Evolutionary conservation across 2,329 filamentous ascomycete genomes (phyloP).

Genomic region (Pseudogymnoascus verrucosus): DNA sequence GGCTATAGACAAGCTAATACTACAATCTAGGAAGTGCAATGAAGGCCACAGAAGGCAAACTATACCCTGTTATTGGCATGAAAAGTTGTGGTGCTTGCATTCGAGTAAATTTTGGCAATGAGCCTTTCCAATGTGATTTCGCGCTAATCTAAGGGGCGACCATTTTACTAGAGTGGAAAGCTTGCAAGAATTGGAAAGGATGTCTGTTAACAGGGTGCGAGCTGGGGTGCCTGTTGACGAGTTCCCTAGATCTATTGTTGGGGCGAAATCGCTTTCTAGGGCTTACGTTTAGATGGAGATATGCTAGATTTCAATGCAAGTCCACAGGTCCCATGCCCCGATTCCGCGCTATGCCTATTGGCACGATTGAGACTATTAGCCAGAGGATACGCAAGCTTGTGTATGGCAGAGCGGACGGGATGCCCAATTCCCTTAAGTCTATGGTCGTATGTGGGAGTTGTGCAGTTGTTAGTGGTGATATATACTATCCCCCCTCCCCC

Average conservation of each 20-base stretch:
- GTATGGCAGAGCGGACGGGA: too few species aligned
- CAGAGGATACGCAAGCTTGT: too few species aligned
- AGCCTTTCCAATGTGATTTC: too few species aligned
- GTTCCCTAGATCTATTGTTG: neutral
- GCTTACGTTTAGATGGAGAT: neutral
- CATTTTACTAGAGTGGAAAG: neutral
- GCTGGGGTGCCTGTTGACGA: neutral
- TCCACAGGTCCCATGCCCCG: neutral
- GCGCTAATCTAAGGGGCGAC: neutral
- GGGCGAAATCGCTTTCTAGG: neutral
- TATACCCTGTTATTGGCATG: neutral
- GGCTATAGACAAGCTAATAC: neutral
- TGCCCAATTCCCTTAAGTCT: too few species aligned
- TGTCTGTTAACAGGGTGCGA: neutral
- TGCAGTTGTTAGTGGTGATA: too few species aligned
- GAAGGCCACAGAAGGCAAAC: neutral
- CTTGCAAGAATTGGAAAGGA: neutral
- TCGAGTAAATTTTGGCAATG: too few species aligned
- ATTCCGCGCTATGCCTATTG: too few species aligned
- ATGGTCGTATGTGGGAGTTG: too few species aligned
- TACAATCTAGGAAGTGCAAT: neutral
- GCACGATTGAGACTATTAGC: too few species aligned
- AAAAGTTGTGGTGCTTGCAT: too few species aligned
- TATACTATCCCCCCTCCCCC: too few species aligned
- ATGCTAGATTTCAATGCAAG: neutral